Base-by-base conservation (phyloP, 2,329 filamentous ascomycete species). In the Cladosporium sp. region DNA sequence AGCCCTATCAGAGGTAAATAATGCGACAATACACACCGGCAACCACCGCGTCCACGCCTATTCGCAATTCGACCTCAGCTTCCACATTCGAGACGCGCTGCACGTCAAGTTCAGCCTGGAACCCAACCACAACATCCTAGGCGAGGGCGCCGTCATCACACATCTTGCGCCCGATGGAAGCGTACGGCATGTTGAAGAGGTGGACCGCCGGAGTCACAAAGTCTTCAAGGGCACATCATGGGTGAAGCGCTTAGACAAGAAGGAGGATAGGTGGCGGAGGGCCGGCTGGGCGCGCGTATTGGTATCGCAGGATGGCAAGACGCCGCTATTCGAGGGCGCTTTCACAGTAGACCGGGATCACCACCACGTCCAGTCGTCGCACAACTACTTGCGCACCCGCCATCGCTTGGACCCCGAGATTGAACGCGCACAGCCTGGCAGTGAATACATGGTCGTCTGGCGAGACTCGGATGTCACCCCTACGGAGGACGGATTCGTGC, bases 51-150 rank as follows among this genome's bases (percentile, higher is more conserved):
- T 97, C 57, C 89, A 95, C 75, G 89, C 93, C 59, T 83, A 91
- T 65, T 94, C 93, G 15, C 82, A 87, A 26, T 99, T 99, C 78
- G 92, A 97, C 73, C 82, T 99, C 68, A 89, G 87, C 34, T 97
- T 99, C 77, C 83, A 87, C 66, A 81, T 97, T 41, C 82, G 86
- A 67, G 84, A 86, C 63, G 81, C 85, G 67, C 86, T 93, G 69
- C 86, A 88, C 71, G 83, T 98, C 73, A 92, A 92, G 70, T 85
- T 99, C 62, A 85, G 87, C 65, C 85, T 99, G 59, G 89, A 95
- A 76, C 95, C 95, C 4, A 98, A 98, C 77, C 88, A 96, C 80
- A 92, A 98, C 79, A 88, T 98, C 66, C 83, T 99, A 55, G 86
- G 90, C 64, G 86, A 92, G 18, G 88, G 90, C 72, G 90, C 93